Evolutionary conservation across 1,139 yeast genomes (phyloP).

Genomic region (Magnusiomyces clavatus): DNA sequence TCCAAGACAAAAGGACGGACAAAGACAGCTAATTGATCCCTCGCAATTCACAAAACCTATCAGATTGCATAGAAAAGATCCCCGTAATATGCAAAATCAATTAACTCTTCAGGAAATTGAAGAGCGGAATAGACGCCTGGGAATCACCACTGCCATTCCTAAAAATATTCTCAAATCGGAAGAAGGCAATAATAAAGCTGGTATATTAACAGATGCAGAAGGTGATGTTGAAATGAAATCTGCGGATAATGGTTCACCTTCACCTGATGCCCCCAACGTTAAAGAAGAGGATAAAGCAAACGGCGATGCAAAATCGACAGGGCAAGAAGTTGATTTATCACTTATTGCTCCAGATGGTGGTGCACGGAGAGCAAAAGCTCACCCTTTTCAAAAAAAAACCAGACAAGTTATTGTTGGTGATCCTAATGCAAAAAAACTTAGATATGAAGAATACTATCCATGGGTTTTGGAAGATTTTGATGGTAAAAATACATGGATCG

Average conservation of each 20-base stretch:
- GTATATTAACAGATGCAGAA: constrained; percentile 20
- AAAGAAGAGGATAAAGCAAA: constrained; percentile 9
- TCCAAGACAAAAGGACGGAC: constrained; percentile 36
- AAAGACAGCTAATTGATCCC: constrained; percentile 46
- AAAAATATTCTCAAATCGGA: constrained; percentile 10
- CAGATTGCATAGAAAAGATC: constrained; percentile 85
- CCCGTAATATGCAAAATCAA: constrained; percentile 81
- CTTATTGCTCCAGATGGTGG: constrained; percentile 90
- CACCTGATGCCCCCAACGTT: constrained; percentile 14
- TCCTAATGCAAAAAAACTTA: constrained; percentile 69
- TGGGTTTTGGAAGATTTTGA: constrained; percentile 98
- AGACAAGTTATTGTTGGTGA: constrained; percentile 74
- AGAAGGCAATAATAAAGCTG: constrained; percentile 17
- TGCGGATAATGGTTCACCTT: constrained; percentile 12
- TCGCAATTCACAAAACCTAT: constrained; percentile 73
- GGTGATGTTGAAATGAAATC: constrained; percentile 26
- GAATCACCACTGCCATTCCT: constrained; percentile 30
- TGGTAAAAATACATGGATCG: constrained; percentile 90
- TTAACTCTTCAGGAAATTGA: constrained; percentile 57
- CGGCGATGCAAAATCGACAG: constrained; percentile 28
- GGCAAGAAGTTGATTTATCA: constrained; percentile 41
- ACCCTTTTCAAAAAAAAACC: constrained; percentile 68
- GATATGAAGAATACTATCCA: constrained; percentile 94
- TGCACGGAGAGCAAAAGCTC: constrained; percentile 61
- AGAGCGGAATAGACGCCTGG: constrained; percentile 47